These are phyloP conservation scores for Eucalyptus albens DNA, from an alignment of 345 rosid genomes.

Conservation along the genomic window DNA sequence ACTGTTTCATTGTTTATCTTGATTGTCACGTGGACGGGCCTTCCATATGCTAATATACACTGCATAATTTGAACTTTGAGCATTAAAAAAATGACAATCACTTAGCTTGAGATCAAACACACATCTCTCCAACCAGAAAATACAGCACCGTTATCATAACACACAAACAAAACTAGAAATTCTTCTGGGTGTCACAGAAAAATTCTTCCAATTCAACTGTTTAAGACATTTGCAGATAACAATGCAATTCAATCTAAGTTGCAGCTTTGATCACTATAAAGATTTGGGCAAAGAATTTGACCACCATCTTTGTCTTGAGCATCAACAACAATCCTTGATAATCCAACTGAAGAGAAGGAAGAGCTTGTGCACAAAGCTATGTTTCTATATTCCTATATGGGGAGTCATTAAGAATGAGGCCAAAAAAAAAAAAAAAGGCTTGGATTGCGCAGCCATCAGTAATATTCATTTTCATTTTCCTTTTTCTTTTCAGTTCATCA, in stretches of 20 bases:
- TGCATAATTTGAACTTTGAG: background rate
- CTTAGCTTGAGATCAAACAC: background rate
- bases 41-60: conserved; percentile 43
- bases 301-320: background rate
- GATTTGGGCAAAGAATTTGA: background rate
- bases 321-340: background rate
- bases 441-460: background rate
- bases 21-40: conserved; percentile 59
- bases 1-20: conserved; percentile 49
- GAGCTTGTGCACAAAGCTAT: background rate
- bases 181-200: background rate
- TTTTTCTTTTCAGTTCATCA: background rate
- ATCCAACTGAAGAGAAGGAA: background rate
- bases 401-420: background rate
- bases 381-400: background rate
- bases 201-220: background rate
- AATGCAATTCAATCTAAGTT: background rate
- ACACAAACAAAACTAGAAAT: background rate
- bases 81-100: background rate
- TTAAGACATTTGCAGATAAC: background rate
- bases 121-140: background rate
- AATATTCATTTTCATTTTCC: background rate
- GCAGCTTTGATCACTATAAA: background rate
- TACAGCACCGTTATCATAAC: background rate
- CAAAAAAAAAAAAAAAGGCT: background rate